Percentiles rank a stretch among this genome's conserved stretches.
These are phyloP conservation scores for Cytospora schulzeri DNA, from an alignment of 2,329 filamentous ascomycete genomes.

Conservation along the genomic window DNA sequence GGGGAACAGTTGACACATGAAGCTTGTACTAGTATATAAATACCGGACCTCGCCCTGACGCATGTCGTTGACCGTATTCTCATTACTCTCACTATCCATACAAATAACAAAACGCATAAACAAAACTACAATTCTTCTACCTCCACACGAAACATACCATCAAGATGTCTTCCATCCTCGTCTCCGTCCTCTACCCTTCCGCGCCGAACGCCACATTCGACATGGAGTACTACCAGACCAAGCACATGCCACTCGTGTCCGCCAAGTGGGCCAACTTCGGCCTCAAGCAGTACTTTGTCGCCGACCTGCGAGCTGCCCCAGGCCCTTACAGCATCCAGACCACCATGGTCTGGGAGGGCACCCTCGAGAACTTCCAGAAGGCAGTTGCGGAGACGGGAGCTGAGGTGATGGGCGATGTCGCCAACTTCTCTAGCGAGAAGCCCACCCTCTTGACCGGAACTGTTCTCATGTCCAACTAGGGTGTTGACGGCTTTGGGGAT, in stretches of 20 bases:
- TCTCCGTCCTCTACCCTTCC: conserved; percentile 44
- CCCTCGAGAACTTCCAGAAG: conserved; percentile 32
- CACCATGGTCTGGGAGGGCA: conserved; percentile 37
- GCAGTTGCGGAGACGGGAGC: conserved; percentile 19
- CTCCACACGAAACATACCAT: background rate
- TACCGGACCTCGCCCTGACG: background rate
- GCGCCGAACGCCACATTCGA: conserved; percentile 46
- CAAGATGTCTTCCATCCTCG: conserved; percentile 23
- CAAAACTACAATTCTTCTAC: background rate
- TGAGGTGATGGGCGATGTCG: conserved; percentile 36
- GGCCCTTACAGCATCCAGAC: conserved; percentile 34
- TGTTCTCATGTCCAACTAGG: background rate
- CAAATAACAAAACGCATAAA: background rate
- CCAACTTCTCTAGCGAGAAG: conserved; percentile 36
- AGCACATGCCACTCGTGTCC: conserved; percentile 48
- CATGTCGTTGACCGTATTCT: background rate
- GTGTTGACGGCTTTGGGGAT: background rate
- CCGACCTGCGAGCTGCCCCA: conserved; percentile 30
- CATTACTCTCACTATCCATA: background rate
- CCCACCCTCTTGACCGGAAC: conserved; percentile 23
- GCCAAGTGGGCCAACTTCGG: conserved; percentile 44
- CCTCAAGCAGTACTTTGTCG: conserved; percentile 39
- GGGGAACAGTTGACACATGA: background rate
- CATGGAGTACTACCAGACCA: conserved; percentile 50
- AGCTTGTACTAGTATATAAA: background rate